A percentile compares a stretch with the other conserved stretches of the same genome.
phyloP scores from a whole-genome alignment of 2,329 filamentous ascomycete species.

The Colletotrichum theobromicola region DNA sequence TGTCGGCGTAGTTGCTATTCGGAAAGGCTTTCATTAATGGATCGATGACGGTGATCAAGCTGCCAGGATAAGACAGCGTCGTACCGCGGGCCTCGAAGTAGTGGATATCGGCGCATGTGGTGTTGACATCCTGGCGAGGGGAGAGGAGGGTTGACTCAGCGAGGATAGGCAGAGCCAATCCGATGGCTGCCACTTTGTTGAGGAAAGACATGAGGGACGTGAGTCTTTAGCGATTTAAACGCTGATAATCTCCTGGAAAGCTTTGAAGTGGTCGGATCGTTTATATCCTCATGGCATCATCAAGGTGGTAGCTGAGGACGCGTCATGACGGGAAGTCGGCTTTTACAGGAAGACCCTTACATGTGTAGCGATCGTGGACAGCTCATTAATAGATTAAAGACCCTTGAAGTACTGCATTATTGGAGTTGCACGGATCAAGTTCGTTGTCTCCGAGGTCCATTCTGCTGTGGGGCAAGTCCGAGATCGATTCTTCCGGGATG shows the following conservation, averaged over 20 bases:
- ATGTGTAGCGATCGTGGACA: not conserved
- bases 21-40: not conserved
- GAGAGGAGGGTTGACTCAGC: not conserved
- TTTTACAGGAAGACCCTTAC: not conserved
- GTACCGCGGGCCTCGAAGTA: not conserved
- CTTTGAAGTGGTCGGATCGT: not conserved
- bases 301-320: not conserved
- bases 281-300: not conserved
- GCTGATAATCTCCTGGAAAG: not conserved
- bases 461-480: not conserved
- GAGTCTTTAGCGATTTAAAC: not conserved
- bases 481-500: not conserved
- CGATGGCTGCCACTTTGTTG: not conserved
- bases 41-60: not conserved
- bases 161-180: not conserved
- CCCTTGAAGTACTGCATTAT: not conserved
- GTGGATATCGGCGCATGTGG: not conserved
- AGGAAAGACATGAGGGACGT: not conserved
- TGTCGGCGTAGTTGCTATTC: not conserved
- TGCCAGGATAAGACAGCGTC: not conserved
- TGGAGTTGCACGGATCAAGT: not conserved
- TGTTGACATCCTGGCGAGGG: not conserved
- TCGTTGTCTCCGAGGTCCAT: not conserved
- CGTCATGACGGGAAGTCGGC: not conserved
- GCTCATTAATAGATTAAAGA: not conserved